A percentile compares a stretch with the other conserved stretches of the same genome.
Conservation (phyloP, 768 basidiomycete species). For the Phanerodontia chrysosporium region DNA sequence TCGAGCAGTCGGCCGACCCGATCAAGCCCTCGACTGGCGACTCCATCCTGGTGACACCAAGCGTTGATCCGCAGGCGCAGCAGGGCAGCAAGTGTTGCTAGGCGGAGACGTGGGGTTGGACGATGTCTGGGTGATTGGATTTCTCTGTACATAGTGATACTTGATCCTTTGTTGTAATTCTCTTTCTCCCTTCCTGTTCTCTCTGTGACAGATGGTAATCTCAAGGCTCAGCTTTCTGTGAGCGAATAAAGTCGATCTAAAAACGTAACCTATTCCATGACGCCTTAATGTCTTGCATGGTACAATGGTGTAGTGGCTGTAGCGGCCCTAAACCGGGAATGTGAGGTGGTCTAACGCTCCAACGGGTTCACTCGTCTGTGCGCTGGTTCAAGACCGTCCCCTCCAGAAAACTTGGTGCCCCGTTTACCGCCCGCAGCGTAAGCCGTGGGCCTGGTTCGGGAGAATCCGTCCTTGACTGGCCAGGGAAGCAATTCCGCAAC, state of each 20-base stretch:
- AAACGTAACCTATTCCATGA: neutral
- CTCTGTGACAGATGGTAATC: no score
- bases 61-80: conserved; percentile 55
- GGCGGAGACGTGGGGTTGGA: conserved; percentile 3
- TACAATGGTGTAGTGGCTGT: conserved; percentile 69
- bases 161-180: conserved; percentile 14
- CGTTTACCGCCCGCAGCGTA: conserved; percentile 61
- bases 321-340: conserved; percentile 79
- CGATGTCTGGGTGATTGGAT: conserved; percentile 9
- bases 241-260: no score
- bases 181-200: neutral
- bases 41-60: conserved; percentile 82
- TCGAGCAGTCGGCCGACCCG: conserved; percentile 78
- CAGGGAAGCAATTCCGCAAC: conserved; percentile 94
- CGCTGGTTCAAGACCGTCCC: conserved; percentile 93
- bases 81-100: conserved; percentile 65
- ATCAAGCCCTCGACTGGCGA: conserved; percentile 78
- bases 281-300: neutral
- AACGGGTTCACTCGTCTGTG: conserved; percentile 61
- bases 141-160: conserved; percentile 16
- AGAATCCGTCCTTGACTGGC: conserved; percentile 81
- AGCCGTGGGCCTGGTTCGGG: conserved; percentile 63
- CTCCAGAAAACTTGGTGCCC: conserved; percentile 92
- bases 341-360: conserved; percentile 55
- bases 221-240: no score